Evolutionary conservation across 495 filamentous ascomycete genomes (phyloP).

Genomic region (Aspergillus funiculosus): DNA sequence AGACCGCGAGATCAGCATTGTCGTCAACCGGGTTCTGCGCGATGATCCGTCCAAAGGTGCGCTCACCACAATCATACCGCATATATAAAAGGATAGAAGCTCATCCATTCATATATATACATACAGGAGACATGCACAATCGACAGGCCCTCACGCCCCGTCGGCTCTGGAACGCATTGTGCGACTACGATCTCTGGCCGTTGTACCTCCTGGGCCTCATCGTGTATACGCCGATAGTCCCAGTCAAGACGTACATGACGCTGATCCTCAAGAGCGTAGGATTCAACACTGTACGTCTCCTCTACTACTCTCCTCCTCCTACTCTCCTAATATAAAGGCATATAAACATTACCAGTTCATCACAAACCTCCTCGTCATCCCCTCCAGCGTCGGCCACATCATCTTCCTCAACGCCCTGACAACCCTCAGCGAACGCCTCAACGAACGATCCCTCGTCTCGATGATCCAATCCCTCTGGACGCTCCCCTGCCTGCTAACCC

Average conservation of each 20-base stretch:
- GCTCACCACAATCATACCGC: no score
- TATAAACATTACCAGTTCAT: conserved; percentile 8
- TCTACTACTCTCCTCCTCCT: neutral
- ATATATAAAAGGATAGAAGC: neutral
- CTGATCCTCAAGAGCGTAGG: conserved; percentile 45
- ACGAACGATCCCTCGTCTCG: conserved; percentile 44
- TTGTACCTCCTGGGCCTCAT: conserved; percentile 49
- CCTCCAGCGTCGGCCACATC: conserved; percentile 38
- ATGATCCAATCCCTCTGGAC: conserved; percentile 48
- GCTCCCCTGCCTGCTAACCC: conserved; percentile 45
- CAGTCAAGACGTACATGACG: conserved; percentile 43
- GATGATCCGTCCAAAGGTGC: conserved; percentile 58
- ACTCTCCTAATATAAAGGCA: neutral
- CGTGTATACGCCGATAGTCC: conserved; percentile 43
- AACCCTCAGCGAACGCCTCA: conserved; percentile 37
- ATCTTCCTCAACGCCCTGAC: conserved; percentile 31
- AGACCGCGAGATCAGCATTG: conserved; percentile 52
- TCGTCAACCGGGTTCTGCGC: conserved; percentile 57
- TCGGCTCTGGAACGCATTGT: conserved; percentile 40
- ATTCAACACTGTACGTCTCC: conserved; percentile 31
- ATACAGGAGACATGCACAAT: conserved; percentile 46
- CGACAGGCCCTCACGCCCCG: conserved; percentile 41
- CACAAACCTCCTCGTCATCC: conserved; percentile 59
- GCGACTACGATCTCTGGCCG: conserved; percentile 54
- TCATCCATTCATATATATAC: neutral